Evolutionary conservation across 345 rosid genomes (phyloP), one percentile per base, ranked within the genome.

Genomic region (Gossypium bickii): DNA sequence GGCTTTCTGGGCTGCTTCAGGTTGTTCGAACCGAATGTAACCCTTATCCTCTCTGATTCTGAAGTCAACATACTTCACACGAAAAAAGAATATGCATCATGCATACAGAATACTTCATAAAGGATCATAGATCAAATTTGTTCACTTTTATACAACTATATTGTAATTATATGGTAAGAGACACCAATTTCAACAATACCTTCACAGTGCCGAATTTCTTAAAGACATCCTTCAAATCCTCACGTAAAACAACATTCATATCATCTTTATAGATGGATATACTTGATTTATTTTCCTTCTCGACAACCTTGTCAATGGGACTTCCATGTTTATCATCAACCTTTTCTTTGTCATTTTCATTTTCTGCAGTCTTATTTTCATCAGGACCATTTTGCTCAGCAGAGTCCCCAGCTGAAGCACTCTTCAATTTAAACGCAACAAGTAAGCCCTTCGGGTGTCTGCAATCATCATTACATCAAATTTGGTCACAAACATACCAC

Each of bases 381-480:
- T 81, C 81, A 45, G 79, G 25, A 60, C 47, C 83, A 55, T 85
- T 84, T 47, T 75, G 69, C 60, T 83, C 87, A 0, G 66, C 53
- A 22, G 90, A 77, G 67, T 9, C 84, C 62, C 78, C 89, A 76
- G 87, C 73, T 56, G 73, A 78, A 34, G 67, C 71, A 53, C 77
- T 83, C 85, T 90, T 93, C 63, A 95, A 82, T 20, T 85, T 77
- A 83, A 95, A 95, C 38, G 97, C 91, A 74, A 93, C 89, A 68
- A 95, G 87, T 80, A 95, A 82, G 69, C 96, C 99, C 87, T 86
- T 90, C n/a, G 97, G 94, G 75, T 91, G 87, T 69, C 98, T 94
- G 87, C 22, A 2, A 80, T 62, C 62, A 57, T 60, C 79, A 53
- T 27, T 70, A 71, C 25, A 64, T n/a, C 20, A 18, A 72, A 59